phyloP scores from a whole-genome alignment of 441 rosid species.

The Raphanus hybrid region DNA sequence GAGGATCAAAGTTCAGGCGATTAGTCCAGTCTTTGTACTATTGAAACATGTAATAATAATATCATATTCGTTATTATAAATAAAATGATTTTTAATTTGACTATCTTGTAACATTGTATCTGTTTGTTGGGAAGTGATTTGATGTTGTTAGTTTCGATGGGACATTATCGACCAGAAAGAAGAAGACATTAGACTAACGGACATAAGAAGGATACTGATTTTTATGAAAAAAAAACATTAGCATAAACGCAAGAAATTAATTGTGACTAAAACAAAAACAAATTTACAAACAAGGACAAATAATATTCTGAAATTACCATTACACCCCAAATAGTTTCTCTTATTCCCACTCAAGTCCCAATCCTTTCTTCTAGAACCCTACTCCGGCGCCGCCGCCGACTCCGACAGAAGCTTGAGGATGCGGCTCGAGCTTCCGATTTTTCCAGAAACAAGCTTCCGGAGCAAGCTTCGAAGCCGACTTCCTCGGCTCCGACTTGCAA shows the following conservation, averaged over 20 bases:
- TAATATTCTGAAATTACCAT: slow-evolving; percentile 35
- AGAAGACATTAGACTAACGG: slow-evolving; percentile 35
- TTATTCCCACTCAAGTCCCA: slow-evolving; percentile 19
- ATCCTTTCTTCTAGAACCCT: slow-evolving; percentile 52
- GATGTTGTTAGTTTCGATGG: slow-evolving; percentile 38
- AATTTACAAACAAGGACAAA: slow-evolving; percentile 54
- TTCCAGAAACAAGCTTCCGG: slow-evolving; percentile 87
- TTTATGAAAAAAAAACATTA: slow-evolving; percentile 26
- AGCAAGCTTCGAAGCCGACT: slow-evolving; percentile 66
- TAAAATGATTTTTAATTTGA: background rate
- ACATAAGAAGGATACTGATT: slow-evolving; percentile 32
- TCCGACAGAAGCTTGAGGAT: slow-evolving; percentile 60
- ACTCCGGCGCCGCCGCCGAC: slow-evolving; percentile 81
- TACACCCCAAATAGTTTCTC: slow-evolving; percentile 43
- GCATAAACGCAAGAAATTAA: slow-evolving; percentile 19
- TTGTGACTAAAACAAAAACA: slow-evolving; percentile 22
- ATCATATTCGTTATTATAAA: slow-evolving; percentile 6
- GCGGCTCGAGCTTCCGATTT: slow-evolving; percentile 87
- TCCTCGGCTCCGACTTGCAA: slow-evolving; percentile 95
- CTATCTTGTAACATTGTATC: slow-evolving; percentile 11
- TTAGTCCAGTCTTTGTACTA: slow-evolving; percentile 38
- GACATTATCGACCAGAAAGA: slow-evolving; percentile 33
- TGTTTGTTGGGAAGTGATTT: slow-evolving; percentile 38
- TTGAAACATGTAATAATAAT: slow-evolving; percentile 25
- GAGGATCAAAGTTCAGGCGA: slow-evolving; percentile 57